Evolutionary conservation across 768 basidiomycete genomes (phyloP), one percentile per base, ranked within the genome.

Genomic region (Galerina marginata): DNA sequence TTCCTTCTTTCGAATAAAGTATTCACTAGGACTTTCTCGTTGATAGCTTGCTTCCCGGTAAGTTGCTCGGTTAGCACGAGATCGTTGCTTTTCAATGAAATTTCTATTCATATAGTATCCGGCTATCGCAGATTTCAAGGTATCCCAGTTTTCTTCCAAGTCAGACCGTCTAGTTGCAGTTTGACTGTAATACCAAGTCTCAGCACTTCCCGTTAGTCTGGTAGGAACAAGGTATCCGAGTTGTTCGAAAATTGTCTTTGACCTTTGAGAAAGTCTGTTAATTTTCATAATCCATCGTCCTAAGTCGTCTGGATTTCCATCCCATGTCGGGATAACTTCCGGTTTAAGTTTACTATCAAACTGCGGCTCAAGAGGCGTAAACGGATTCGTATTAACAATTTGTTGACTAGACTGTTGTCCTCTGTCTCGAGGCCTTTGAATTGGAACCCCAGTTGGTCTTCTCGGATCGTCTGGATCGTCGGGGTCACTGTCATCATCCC

Each of bases 81-180:
- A 54, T 25, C 69, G 68, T 49, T 73, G 74, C 16, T 65, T 62
- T 36, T 76, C 73, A 1, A 72, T 29, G 65, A 67, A 75, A 5
- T 58, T 48, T 2, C 73, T 44, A 53, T 74, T 76, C 76, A 77
- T 74, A 58, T 64, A 78, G 52, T 74, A 76, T 0, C 55, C 60
- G 1, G 58, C 45, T 5, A 78, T 74, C 1, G 58, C 69, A 0
- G 57, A 55, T 15, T 64, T 42, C 29, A 78, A 36, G 0, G 69
- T 67, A 16, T 65, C 63, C 77, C 76, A 78, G 44, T 75, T 62
- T 11, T 53, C 0, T 38, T 74, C 69, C 20, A 20, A 20, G 20
- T 20, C 20, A 20, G 20, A 20, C n/a, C n/a, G 20, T 20, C 20
- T 20, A 2, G 20, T 20, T 2, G 64, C 54, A 39, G 54, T 48